Evolutionary conservation across 345 rosid species (phyloP), one percentile per base, ranked within the genome.

Genomic region (Cardiospermum halicacabum): DNA sequence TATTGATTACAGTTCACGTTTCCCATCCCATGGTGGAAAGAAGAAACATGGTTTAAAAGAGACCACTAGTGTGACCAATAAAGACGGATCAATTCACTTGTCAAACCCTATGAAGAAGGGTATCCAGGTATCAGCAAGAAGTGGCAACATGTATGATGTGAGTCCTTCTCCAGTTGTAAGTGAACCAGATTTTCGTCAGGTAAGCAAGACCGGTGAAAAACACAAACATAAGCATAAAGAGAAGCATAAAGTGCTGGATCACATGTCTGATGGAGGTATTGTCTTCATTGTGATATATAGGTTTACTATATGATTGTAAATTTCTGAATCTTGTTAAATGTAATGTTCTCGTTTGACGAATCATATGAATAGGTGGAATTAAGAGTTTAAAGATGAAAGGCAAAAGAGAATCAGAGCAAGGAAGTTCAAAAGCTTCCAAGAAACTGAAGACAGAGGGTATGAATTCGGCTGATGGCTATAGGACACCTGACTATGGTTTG

Each of bases 241-340:
- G 70, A 81, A 85, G 81, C 78, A 77, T 72, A 88, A 81, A 72
- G 68, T 69, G 27, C 69, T 12, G 28, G 86, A 77, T 59, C 84
- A 53, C 58, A 49, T 58, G 61, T 82, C 81, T 67, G 91, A 78
- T 77, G 94, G 78, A 84, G 97, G 99, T 95, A 85, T 63, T 72
- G 56, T 47, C 48, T 78, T 71, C 60, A 60, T 69, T 24, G 22
- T 34, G 42, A 49, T 32, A 24, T 49, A 45, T 60, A 5, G 62
- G 64, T 43, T 28, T 69, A 32, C 47, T 58, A 49, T 62, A 45
- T 59, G 16, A 43, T 40, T 69, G 40, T 66, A 9, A 37, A 57
- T 47, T 13, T 68, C 54, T 13, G 51, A 53, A 56, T 69, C 9
- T 59, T 49, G 27, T 65, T 30, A 3, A 16, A 31, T 68, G 65